These are phyloP conservation scores for Gilbertella persicaria DNA, from an alignment of 371 early-diverging fungal genomes.

Conservation along the genomic window DNA sequence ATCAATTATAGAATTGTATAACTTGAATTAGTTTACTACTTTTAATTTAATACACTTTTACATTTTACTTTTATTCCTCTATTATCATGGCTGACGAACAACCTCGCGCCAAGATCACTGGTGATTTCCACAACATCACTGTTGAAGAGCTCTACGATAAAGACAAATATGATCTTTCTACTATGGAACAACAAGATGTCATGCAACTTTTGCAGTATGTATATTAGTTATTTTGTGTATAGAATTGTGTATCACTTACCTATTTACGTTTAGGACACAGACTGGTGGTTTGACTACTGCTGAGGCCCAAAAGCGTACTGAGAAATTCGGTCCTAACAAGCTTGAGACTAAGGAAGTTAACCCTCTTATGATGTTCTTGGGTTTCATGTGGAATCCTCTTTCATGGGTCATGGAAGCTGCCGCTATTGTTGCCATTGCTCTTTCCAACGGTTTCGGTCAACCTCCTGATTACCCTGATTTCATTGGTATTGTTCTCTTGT, in stretches of 20 bases:
- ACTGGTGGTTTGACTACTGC: conserved; percentile 62
- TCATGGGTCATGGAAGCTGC: conserved; percentile 84
- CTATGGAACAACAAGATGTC: conserved; percentile 73
- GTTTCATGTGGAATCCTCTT: conserved; percentile 83
- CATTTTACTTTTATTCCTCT: not conserved
- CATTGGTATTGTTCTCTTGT: conserved; percentile 76
- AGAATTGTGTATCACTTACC: not conserved
- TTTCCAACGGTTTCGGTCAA: conserved; percentile 64
- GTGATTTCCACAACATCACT: conserved; percentile 46
- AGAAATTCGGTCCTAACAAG: conserved; percentile 68
- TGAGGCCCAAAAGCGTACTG: conserved; percentile 62
- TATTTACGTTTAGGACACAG: conserved; percentile 40
- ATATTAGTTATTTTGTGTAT: conserved; percentile 1
- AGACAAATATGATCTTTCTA: conserved; percentile 76
- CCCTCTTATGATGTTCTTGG: conserved; percentile 80
- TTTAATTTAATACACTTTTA: no score
- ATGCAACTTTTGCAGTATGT: conserved; percentile 67
- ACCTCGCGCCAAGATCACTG: conserved; percentile 25
- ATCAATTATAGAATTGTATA: no score
- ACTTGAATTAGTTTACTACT: no score
- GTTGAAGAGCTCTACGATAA: conserved; percentile 76
- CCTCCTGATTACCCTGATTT: conserved; percentile 84
- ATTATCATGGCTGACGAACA: conserved; percentile 22
- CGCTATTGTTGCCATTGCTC: conserved; percentile 70
- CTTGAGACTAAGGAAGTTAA: conserved; percentile 77